Evolutionary conservation across 164 flowering plant species (phyloP).

Genomic region (Stephania cephalantha): DNA sequence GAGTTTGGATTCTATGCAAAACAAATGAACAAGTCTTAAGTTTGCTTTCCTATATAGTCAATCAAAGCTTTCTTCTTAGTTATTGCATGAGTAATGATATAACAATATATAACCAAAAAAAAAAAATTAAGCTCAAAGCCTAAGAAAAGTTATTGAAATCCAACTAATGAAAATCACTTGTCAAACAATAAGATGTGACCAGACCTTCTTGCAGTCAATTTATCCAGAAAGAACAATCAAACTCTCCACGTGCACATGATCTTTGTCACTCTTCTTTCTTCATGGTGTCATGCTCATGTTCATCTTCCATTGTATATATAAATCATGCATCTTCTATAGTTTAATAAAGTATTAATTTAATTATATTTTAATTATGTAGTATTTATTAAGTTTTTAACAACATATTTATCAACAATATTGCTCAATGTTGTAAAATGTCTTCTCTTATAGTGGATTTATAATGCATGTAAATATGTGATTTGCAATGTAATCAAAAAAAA

Average conservation of each 20-base stretch:
- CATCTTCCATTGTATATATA: background rate
- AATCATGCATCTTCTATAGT: too few relatives aligned
- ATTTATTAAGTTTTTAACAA: too few relatives aligned
- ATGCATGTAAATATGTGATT: too few relatives aligned
- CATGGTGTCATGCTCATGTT: background rate
- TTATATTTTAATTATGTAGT: too few relatives aligned
- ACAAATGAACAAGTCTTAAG: background rate
- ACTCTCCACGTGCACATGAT: background rate
- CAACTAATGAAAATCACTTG: background rate
- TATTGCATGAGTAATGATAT: background rate
- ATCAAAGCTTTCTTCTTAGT: background rate
- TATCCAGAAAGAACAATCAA: background rate
- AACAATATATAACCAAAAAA: background rate
- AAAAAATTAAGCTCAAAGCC: background rate
- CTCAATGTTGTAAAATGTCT: too few relatives aligned
- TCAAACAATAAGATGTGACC: conserved; percentile 2
- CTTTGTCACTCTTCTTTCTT: background rate
- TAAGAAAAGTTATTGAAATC: background rate
- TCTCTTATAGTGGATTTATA: too few relatives aligned
- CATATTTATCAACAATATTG: too few relatives aligned
- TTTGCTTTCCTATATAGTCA: background rate
- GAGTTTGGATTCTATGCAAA: background rate
- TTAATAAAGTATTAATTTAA: too few relatives aligned
- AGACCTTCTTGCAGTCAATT: background rate
- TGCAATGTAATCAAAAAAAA: too few relatives aligned